Conservation (phyloP, 495 filamentous ascomycete genomes). For the Lindgomyces ingoldianus region DNA sequence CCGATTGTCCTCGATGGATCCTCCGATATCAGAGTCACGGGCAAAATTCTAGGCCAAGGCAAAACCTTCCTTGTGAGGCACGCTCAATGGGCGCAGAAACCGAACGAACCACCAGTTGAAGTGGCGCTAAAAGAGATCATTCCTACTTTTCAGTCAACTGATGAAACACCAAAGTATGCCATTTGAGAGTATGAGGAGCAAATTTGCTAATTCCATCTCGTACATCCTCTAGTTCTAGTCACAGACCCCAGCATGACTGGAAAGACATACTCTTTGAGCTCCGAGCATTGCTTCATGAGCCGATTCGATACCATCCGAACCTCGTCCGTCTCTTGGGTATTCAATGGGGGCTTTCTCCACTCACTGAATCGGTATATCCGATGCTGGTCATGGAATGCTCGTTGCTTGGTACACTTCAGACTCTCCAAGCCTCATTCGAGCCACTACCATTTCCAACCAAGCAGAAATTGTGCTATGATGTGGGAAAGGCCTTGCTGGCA, state of each 20-base stretch:
- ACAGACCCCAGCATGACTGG: neutral
- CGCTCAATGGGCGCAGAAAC: neutral
- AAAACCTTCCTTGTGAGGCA: neutral
- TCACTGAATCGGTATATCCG: neutral
- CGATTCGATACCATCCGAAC: slow-evolving; percentile 12
- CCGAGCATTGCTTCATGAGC: slow-evolving; percentile 11
- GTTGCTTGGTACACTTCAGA: neutral
- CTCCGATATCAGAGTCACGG: neutral
- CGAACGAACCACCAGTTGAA: slow-evolving; percentile 1
- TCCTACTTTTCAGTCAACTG: neutral
- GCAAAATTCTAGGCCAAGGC: neutral
- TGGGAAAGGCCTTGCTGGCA: neutral
- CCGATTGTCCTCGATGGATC: neutral
- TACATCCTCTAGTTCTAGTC: neutral
- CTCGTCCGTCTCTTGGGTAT: slow-evolving; percentile 7
- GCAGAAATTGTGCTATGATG: slow-evolving; percentile 16
- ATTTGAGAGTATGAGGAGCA: neutral
- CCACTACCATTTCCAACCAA: slow-evolving; percentile 7
- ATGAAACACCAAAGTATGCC: neutral
- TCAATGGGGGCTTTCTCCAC: neutral
- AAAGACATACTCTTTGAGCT: slow-evolving; percentile 7
- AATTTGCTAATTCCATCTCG: neutral
- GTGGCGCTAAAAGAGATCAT: slow-evolving; percentile 10
- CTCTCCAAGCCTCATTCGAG: slow-evolving; percentile 4
- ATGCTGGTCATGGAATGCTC: slow-evolving; percentile 10